Evolutionary conservation across 805 yeast species (phyloP).

Genomic region (Ogataea neopini): DNA sequence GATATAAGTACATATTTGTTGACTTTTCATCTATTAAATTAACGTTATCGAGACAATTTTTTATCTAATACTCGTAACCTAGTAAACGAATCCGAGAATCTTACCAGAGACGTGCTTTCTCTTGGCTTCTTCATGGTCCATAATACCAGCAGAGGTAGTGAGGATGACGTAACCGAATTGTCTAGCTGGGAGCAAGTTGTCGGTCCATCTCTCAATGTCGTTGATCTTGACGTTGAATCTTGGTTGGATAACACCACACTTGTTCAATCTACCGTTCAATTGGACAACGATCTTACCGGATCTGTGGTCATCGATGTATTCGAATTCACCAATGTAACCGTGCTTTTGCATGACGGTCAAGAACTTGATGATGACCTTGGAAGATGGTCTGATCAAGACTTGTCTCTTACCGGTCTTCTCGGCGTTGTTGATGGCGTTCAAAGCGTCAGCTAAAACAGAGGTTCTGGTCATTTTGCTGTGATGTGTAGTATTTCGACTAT

Average conservation of each 20-base stretch:
- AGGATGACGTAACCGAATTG: constrained; percentile 97
- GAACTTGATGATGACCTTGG: constrained; percentile 97
- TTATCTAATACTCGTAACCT: constrained; percentile 30
- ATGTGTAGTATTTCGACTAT: constrained; percentile 2
- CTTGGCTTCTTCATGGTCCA: constrained; percentile 99
- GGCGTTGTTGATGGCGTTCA: constrained; percentile 97
- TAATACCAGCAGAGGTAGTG: constrained; percentile 98
- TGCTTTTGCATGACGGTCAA: constrained; percentile 96
- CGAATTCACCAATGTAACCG: constrained; percentile 97
- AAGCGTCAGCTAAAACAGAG: constrained; percentile 98
- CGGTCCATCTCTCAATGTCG: constrained; percentile 98
- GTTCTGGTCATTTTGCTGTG: constrained; percentile 85
- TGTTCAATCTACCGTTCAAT: constrained; percentile 97
- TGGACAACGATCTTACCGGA: constrained; percentile 96
- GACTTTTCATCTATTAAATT: constrained; percentile 5
- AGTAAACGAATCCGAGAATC: constrained; percentile 97
- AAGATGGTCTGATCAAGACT: constrained; percentile 96
- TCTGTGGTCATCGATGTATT: constrained; percentile 98
- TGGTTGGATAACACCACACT: constrained; percentile 98
- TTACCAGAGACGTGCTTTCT: constrained; percentile 99
- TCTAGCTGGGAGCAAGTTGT: constrained; percentile 97
- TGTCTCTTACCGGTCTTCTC: constrained; percentile 99
- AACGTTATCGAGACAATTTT: constrained; percentile 2
- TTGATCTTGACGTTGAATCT: constrained; percentile 95
- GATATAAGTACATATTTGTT: constrained; percentile 4